Conservation (phyloP, 2,329 filamentous ascomycete genomes). For the Penicillium palitans region DNA sequence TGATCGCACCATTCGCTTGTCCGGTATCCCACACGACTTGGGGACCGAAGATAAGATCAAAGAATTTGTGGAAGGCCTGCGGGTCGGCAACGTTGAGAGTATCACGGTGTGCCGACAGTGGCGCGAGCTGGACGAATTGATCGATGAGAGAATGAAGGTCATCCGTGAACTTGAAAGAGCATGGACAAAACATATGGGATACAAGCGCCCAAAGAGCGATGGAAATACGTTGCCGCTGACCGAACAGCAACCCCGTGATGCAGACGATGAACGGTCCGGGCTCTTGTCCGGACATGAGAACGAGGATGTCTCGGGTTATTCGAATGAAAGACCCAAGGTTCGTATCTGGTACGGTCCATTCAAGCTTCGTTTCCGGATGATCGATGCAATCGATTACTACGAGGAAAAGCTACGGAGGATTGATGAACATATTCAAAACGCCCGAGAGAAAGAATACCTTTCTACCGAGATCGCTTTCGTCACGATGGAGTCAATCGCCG, state of each 20-base stretch:
- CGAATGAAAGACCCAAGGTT: constrained; percentile 61
- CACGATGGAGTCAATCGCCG: constrained; percentile 93
- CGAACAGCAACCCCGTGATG: constrained; percentile 49
- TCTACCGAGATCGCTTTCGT: constrained; percentile 88
- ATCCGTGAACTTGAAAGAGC: constrained; percentile 76
- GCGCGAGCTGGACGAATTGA: constrained; percentile 73
- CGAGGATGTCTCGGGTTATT: constrained; percentile 48
- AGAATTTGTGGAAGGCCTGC: constrained; percentile 79
- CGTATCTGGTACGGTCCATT: constrained; percentile 78
- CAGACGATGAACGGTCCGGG: constrained; percentile 61
- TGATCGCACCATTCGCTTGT: constrained; percentile 87
- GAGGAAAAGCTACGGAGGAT: constrained; percentile 77
- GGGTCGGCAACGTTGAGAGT: constrained; percentile 85
- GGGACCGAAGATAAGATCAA: constrained; percentile 81
- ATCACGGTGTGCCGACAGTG: constrained; percentile 86
- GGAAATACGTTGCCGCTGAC: constrained; percentile 49
- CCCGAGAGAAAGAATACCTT: constrained; percentile 73
- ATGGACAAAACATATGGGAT: constrained; percentile 75
- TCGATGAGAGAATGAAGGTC: constrained; percentile 64
- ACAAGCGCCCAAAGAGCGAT: constrained; percentile 51
- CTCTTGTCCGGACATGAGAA: constrained; percentile 51
- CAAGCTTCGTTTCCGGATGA: constrained; percentile 66
- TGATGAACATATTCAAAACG: constrained; percentile 70
- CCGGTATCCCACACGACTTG: constrained; percentile 78
- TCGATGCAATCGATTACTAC: constrained; percentile 94